Evolutionary conservation across 345 rosid species (phyloP).

Genomic region (Arabidopsis suecica): DNA sequence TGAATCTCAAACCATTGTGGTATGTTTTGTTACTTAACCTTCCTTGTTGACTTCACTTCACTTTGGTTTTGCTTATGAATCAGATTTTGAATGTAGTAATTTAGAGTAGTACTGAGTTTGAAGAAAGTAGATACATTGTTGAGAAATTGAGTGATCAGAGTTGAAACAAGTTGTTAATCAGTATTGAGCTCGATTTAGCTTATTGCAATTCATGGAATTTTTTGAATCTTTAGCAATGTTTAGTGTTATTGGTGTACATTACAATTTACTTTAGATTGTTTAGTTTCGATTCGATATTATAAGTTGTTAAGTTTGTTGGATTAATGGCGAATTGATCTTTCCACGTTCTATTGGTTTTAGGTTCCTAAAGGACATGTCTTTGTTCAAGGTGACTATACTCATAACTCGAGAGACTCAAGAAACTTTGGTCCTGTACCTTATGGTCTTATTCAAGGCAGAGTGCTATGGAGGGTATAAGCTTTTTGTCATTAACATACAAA

Average conservation of each 20-base stretch:
- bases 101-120: not conserved
- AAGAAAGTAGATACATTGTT: not conserved
- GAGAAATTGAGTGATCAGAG: not conserved
- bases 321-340: not conserved
- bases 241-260: not conserved
- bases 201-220: not conserved
- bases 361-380: constrained; percentile 80
- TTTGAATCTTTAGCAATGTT: not conserved
- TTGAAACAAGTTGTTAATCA: not conserved
- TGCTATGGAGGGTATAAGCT: constrained; percentile 62
- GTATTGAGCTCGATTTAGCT: constrained; percentile 2
- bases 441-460: constrained; percentile 70
- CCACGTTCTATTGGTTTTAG: constrained; percentile 44
- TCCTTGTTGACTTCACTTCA: not conserved
- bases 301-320: not conserved
- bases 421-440: constrained; percentile 75
- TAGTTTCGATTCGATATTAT: not conserved
- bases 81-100: not conserved
- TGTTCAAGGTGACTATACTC: constrained; percentile 72
- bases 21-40: constrained; percentile 29
- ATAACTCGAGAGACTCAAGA: constrained; percentile 71
- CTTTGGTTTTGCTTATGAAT: not conserved
- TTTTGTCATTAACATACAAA: constrained; percentile 5
- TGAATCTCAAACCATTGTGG: constrained; percentile 53
- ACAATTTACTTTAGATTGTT: not conserved